Percentiles rank a stretch among this genome's conserved stretches.
phyloP scores from a whole-genome alignment of 129 eudicot species.

The Glebionis coronaria region DNA sequence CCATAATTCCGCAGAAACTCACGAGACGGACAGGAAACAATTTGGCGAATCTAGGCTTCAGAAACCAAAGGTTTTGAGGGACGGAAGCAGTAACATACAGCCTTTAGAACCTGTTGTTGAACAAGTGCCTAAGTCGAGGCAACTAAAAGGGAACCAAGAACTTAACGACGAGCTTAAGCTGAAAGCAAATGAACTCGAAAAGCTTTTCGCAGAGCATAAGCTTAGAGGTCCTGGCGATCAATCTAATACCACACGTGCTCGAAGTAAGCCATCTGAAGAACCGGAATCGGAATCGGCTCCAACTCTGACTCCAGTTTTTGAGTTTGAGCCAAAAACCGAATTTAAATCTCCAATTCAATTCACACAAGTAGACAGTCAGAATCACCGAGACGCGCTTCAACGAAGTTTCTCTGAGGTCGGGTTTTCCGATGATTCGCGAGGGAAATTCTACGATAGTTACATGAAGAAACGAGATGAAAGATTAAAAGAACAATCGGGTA shows the following conservation, averaged over 20 bases:
- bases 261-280: constrained; percentile 62
- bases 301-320: constrained; percentile 28
- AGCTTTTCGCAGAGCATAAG: constrained; percentile 92
- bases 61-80: constrained; percentile 37
- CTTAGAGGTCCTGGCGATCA: constrained; percentile 77
- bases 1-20: constrained; percentile 19
- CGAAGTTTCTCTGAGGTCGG: constrained; percentile 44
- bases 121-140: constrained; percentile 60
- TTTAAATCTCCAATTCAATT: constrained; percentile 32
- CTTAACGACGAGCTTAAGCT: constrained; percentile 79
- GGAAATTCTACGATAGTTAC: constrained; percentile 70
- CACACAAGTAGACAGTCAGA: constrained; percentile 38
- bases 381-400: constrained; percentile 37
- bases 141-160: constrained; percentile 81
- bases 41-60: constrained; percentile 41
- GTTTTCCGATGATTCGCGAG: constrained; percentile 58
- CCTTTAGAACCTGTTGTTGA: constrained; percentile 44
- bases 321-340: constrained; percentile 27
- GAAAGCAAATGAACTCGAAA: constrained; percentile 96
- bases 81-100: constrained; percentile 35
- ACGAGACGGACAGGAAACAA: constrained; percentile 35
- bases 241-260: constrained; percentile 39
- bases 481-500: constrained; percentile 80
- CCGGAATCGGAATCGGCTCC: not conserved
- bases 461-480: constrained; percentile 83